Conservation (phyloP, 139 green algal species). For the Micromonas commoda region DNA sequence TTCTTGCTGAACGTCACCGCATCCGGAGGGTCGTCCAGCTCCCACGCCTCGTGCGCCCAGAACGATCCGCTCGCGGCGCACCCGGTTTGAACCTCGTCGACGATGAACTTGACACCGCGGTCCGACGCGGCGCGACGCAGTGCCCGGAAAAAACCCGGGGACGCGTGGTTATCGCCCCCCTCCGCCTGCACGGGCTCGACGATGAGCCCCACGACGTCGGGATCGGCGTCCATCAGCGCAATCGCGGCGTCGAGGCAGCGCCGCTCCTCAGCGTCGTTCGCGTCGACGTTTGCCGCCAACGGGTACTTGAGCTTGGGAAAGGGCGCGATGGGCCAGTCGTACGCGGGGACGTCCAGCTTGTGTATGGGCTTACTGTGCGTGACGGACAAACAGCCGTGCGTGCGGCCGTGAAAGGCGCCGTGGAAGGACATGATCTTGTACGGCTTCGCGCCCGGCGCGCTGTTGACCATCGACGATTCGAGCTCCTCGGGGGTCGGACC, state of each 20-base stretch:
- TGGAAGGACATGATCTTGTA: constrained; percentile 12
- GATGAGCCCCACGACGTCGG: constrained; percentile 4
- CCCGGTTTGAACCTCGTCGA: constrained; percentile 19
- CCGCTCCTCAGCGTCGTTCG: constrained; percentile 5
- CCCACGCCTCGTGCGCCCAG: constrained; percentile 19
- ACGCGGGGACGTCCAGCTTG: constrained; percentile 12
- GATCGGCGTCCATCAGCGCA: neutral
- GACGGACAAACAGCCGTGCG: neutral
- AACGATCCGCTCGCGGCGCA: constrained; percentile 16
- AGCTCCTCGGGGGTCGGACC: neutral
- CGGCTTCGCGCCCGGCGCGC: neutral
- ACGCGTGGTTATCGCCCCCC: constrained; percentile 15
- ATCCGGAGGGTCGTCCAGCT: constrained; percentile 3
- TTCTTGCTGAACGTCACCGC: constrained; percentile 18
- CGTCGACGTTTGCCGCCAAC: neutral
- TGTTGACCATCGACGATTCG: neutral
- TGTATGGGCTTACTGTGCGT: constrained; percentile 12
- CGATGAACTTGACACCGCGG: neutral
- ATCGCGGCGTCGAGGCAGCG: neutral
- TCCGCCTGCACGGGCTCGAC: constrained; percentile 14
- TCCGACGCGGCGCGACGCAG: neutral
- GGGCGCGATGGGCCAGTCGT: neutral
- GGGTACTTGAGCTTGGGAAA: constrained; percentile 4
- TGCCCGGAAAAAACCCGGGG: neutral
- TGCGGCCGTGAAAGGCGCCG: constrained; percentile 15